Base-by-base conservation (phyloP, 148 eudicot genomes). In the Rhododendron molle region DNA sequence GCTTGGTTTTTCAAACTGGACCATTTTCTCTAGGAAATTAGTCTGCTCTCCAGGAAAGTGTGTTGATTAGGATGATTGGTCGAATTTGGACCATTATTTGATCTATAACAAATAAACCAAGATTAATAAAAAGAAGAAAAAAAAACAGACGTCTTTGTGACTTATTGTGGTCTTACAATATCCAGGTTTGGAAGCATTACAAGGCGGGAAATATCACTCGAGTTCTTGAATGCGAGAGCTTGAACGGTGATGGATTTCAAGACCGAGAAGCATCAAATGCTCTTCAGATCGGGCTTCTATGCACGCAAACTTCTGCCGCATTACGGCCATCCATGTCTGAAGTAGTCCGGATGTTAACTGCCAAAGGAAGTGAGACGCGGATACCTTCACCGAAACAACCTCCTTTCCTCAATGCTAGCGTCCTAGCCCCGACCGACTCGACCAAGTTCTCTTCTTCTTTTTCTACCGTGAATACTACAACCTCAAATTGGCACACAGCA, bases 341-440 rank as follows among this genome's bases (percentile, higher is more conserved):
- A 83, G 21, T 83, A 15, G 78, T 83, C 73, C 44, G 9, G 26
- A 65, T 83, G 77, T 72, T 83, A 83, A 83, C 65, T 10, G 50
- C 14, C 6, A 34, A 83, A 83, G 85, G 2, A 30, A 50, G 82
- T 71, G 43, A 18, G n/a, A 69, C 73, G 28, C 85, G 11, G 23
- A 67, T 83, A 30, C 85, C 85, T 72, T 71, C 79, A 83, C 85
- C 85, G 16, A 49, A 83, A 83, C 85, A 83, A 47, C 85, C 85
- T 69, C 85, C 85, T 18, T 72, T 80, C 82, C 82, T 80, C 43
- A 80, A 80, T 80, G 82, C 82, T 3, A 80, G 82, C 18, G 82
- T 80, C 20, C 1, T 80, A 80, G 82, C 65, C 65, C 82, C 82
- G 7, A 80, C 82, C 36, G 65, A 50, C 65, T 49, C 82, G 3